Evolutionary conservation across 352 stramenopile species (phyloP).

Genomic region (Phytophthora hibernalis): DNA sequence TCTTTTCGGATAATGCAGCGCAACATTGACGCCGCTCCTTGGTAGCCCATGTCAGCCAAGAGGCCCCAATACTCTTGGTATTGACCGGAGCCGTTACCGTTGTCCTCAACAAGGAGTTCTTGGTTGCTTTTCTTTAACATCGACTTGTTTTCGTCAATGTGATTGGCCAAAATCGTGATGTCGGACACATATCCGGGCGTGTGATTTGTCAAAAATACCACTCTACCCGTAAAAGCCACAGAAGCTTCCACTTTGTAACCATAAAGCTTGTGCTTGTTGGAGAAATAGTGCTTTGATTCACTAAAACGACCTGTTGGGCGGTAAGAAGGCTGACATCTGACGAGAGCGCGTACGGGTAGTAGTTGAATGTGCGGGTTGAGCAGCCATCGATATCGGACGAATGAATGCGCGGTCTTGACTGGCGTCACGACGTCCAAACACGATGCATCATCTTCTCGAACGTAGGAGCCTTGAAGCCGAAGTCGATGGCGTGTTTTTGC

Average conservation of each 20-base stretch:
- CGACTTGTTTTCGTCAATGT: background rate
- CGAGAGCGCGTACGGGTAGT: slow-evolving; percentile 13
- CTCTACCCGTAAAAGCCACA: slow-evolving; percentile 4
- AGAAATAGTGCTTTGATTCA: slow-evolving; percentile 12
- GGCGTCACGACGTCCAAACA: background rate
- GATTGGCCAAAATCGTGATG: slow-evolving; percentile 20
- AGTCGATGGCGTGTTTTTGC: too few species aligned
- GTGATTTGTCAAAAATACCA: slow-evolving; percentile 13
- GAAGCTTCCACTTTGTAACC: slow-evolving; percentile 6
- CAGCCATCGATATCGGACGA: background rate
- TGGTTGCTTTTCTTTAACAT: slow-evolving; percentile 11
- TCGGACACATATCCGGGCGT: slow-evolving; percentile 4
- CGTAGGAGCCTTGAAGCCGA: too few species aligned
- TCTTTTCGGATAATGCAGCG: slow-evolving; percentile 1
- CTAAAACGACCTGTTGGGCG: too few species aligned
- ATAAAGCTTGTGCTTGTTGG: slow-evolving; percentile 14
- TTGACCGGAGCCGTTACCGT: too few species aligned
- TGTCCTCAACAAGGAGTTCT: too few species aligned
- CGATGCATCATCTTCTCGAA: too few species aligned
- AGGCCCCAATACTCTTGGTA: too few species aligned
- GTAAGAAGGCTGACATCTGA: slow-evolving; percentile 12
- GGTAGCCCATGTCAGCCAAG: too few species aligned
- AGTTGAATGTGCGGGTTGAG: slow-evolving; percentile 3
- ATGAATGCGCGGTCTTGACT: background rate
- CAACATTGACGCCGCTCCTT: slow-evolving; percentile 3